Evolutionary conservation across 2,329 filamentous ascomycete genomes (phyloP).

Genomic region (Nemania bipapillata): DNA sequence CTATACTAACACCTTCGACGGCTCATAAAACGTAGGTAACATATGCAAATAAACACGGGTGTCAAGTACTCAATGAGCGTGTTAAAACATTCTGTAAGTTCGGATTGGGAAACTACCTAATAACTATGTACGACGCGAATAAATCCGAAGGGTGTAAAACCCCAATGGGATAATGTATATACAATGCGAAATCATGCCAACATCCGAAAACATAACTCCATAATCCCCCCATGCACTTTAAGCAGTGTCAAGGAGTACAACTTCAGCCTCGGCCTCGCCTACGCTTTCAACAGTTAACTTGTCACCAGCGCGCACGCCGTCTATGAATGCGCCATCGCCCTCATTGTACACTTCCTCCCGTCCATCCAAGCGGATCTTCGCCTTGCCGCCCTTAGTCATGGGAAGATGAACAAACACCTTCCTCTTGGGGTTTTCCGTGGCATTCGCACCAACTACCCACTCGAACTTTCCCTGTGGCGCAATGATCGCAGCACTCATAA

Average conservation of each 20-base stretch:
- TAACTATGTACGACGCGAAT: too few species aligned
- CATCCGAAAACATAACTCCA: background rate
- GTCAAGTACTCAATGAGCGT: too few species aligned
- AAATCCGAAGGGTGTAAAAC: too few species aligned
- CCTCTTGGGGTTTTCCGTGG: slow-evolving; percentile 63
- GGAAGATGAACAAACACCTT: slow-evolving; percentile 85
- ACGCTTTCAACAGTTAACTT: slow-evolving; percentile 73
- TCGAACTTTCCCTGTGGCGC: slow-evolving; percentile 71
- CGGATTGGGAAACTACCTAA: too few species aligned
- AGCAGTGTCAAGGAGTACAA: slow-evolving; percentile 73
- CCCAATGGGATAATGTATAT: background rate
- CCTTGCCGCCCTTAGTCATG: slow-evolving; percentile 80
- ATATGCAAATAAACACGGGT: too few species aligned
- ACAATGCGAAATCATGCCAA: background rate
- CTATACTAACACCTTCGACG: background rate
- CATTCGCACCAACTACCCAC: slow-evolving; percentile 75
- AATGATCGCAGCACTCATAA: slow-evolving; percentile 82
- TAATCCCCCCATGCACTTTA: slow-evolving; percentile 49
- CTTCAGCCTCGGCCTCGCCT: slow-evolving; percentile 74
- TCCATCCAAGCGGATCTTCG: slow-evolving; percentile 75
- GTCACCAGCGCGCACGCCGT: slow-evolving; percentile 71
- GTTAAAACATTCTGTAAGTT: too few species aligned
- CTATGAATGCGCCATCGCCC: slow-evolving; percentile 84
- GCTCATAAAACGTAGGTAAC: too few species aligned
- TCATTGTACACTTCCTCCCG: slow-evolving; percentile 75